Conservation (phyloP, 805 yeast species). For the Teunomyces pallodes region DNA sequence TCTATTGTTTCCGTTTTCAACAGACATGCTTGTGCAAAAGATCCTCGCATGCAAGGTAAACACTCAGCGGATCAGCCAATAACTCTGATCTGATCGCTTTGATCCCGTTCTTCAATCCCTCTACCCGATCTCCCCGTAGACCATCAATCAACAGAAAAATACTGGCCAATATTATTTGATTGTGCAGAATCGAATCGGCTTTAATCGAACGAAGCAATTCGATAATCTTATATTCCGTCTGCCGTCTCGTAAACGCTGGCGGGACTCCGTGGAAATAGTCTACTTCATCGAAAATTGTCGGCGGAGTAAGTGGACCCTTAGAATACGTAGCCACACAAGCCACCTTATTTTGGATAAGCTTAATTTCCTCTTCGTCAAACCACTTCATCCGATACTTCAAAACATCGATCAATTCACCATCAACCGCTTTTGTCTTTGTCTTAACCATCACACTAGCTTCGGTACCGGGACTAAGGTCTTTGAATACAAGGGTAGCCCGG, state of each 20-base stretch:
- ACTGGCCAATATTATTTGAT: not conserved
- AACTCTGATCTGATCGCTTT: not conserved
- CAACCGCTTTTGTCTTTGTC: conserved; percentile 6
- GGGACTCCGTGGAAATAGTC: not conserved
- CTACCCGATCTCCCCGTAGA: not conserved
- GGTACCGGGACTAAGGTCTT: conserved; percentile 12
- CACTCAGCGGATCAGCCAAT: conserved; percentile 7
- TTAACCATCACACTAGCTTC: conserved; percentile 16
- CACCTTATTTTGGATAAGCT: not conserved
- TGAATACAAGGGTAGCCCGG: conserved; percentile 10
- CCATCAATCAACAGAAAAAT: not conserved
- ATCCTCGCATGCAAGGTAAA: conserved; percentile 11
- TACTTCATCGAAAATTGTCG: conserved; percentile 1
- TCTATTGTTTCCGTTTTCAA: not conserved
- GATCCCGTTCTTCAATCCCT: not conserved
- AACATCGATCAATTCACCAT: not conserved
- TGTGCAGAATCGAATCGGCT: not conserved
- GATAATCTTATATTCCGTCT: conserved; percentile 32
- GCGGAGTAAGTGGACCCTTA: conserved; percentile 5
- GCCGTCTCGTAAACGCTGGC: conserved; percentile 29
- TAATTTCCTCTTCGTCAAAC: conserved; percentile 6
- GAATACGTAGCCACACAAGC: not conserved
- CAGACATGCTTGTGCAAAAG: not conserved
- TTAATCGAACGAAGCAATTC: conserved; percentile 5
- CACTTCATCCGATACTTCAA: conserved; percentile 9